Percentiles rank a stretch among this genome's conserved stretches.
Evolutionary conservation across 805 yeast genomes (phyloP).

Genomic region (Saturnispora dispora): DNA sequence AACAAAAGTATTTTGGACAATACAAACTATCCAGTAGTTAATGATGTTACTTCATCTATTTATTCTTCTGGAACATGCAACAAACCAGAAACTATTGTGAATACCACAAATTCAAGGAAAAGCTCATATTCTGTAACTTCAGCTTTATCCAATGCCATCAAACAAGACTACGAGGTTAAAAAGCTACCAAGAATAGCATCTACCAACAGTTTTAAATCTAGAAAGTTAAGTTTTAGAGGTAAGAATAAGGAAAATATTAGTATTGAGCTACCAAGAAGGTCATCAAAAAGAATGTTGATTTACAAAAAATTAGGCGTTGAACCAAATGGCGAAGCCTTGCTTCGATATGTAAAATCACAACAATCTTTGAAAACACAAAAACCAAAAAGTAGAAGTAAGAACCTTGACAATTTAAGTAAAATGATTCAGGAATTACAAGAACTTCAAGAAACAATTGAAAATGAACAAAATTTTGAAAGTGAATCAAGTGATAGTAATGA

Average conservation of each 20-base stretch:
- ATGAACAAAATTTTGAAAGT: not conserved
- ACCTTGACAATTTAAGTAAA: slow-evolving; percentile 5
- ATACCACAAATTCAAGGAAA: not conserved
- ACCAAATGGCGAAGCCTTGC: slow-evolving; percentile 2
- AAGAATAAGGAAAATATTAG: not conserved
- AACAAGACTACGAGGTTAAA: not conserved
- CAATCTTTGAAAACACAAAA: not conserved
- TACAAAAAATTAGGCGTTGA: slow-evolving; percentile 4
- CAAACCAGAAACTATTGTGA: not conserved
- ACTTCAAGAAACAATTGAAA: not conserved
- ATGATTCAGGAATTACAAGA: slow-evolving; percentile 6
- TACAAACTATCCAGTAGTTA: not conserved
- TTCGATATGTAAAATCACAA: slow-evolving; percentile 1
- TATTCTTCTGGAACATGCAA: not conserved
- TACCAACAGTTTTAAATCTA: not conserved
- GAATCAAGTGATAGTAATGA: not conserved
- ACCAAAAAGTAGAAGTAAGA: not conserved
- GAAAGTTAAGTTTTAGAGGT: not conserved
- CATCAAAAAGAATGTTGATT: slow-evolving; percentile 9
- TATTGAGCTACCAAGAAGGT: slow-evolving; percentile 12
- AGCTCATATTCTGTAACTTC: not conserved
- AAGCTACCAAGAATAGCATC: not conserved
- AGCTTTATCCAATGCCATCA: not conserved
- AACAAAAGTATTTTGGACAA: not conserved
- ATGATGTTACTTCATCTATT: not conserved